phyloP scores from a whole-genome alignment of 148 eudicot species.

The Chenopodium berlandieri region DNA sequence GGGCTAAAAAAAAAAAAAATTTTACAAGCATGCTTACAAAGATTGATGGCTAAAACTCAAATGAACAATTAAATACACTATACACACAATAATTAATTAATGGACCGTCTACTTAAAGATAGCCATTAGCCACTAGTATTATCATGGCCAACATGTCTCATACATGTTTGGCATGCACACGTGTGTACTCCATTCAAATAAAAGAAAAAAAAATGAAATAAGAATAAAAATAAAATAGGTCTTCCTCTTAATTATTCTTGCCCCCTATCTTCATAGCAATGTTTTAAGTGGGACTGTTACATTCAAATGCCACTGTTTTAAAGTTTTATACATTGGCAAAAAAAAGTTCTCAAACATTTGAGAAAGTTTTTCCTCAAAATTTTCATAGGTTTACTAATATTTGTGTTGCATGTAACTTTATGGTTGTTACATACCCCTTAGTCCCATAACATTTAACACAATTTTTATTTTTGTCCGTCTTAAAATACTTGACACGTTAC shows the following conservation, averaged over 20 bases:
- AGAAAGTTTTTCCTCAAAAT: not conserved
- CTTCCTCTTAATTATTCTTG: slow-evolving; percentile 1
- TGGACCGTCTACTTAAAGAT: slow-evolving; percentile 11
- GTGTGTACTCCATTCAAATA: slow-evolving; percentile 5
- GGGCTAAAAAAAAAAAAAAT: not conserved
- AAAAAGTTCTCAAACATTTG: not conserved
- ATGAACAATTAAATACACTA: not conserved
- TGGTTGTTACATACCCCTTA: too few species aligned
- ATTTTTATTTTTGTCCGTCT: too few species aligned
- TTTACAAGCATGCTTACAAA: slow-evolving; percentile 25
- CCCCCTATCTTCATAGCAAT: slow-evolving; percentile 6
- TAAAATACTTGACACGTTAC: too few species aligned
- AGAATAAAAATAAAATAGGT: not conserved
- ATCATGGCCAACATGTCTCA: slow-evolving; percentile 26
- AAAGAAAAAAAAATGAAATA: not conserved
- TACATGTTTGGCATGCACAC: slow-evolving; percentile 28
- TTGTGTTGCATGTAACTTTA: too few species aligned
- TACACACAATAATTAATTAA: not conserved
- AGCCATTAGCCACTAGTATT: not conserved
- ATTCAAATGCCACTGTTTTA: not conserved
- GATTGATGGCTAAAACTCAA: slow-evolving; percentile 25
- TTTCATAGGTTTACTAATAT: too few species aligned
- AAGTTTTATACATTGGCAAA: not conserved
- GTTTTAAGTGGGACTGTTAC: not conserved
- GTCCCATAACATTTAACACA: too few species aligned